Conservation (phyloP, 495 filamentous ascomycete genomes). For the Rostrohypoxylon terebratum region DNA sequence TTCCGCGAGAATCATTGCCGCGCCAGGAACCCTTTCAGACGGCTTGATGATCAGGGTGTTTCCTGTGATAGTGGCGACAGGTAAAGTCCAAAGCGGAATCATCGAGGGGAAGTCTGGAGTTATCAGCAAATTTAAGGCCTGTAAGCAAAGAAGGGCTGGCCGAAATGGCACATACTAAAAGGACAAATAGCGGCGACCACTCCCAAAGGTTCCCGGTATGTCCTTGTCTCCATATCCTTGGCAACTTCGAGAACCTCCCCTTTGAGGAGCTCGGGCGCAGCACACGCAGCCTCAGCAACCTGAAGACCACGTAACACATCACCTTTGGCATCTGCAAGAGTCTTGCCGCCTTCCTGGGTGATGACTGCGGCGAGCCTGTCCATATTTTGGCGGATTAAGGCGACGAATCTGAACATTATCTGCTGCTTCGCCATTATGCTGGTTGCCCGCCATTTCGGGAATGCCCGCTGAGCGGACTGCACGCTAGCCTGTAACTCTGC, state of each 20-base stretch:
- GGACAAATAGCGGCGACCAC: constrained; percentile 98
- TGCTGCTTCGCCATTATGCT: constrained; percentile 89
- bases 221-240: constrained; percentile 98
- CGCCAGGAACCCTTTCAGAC: constrained; percentile 96
- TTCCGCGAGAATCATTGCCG: constrained; percentile 97
- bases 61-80: constrained; percentile 91
- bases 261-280: constrained; percentile 91
- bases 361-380: constrained; percentile 95
- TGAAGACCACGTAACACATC: constrained; percentile 96
- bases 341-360: constrained; percentile 98
- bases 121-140: neutral
- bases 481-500: constrained; percentile 90
- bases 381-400: constrained; percentile 92
- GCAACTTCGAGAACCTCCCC: constrained; percentile 96
- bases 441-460: constrained; percentile 85
- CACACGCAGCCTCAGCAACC: constrained; percentile 96
- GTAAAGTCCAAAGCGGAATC: constrained; percentile 98
- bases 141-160: neutral
- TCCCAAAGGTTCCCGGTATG: constrained; percentile 91
- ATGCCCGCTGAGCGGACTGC: constrained; percentile 86
- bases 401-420: constrained; percentile 97
- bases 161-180: constrained; percentile 65
- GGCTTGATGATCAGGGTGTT: constrained; percentile 97
- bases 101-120: constrained; percentile 88
- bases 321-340: constrained; percentile 92